Evolutionary conservation across 108 stramenopile species (phyloP).

Genomic region (Heterococcus sp.): DNA sequence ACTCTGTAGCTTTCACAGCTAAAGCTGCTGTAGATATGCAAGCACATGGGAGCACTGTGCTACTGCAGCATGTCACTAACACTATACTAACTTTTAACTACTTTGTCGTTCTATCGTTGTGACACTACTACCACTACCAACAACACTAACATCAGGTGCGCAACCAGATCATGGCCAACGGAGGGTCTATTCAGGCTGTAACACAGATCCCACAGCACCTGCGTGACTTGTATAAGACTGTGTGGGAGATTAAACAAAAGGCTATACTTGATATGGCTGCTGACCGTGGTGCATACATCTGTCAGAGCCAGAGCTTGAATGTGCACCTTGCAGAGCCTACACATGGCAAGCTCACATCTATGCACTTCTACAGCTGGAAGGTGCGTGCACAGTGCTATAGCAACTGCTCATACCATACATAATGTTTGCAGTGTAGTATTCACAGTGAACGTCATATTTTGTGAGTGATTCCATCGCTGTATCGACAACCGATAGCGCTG

Average conservation of each 20-base stretch:
- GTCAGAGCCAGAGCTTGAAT: conserved; percentile 93
- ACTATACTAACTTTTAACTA: too few relatives aligned
- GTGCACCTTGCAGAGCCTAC: conserved; percentile 91
- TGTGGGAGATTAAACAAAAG: conserved; percentile 93
- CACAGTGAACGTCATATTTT: neutral
- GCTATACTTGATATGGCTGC: conserved; percentile 91
- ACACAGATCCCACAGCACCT: conserved; percentile 57
- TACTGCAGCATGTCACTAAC: too few relatives aligned
- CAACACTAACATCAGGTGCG: conserved; percentile 62
- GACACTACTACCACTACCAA: too few relatives aligned
- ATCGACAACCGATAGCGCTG: neutral
- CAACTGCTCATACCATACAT: conserved; percentile 73
- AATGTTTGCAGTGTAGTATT: neutral
- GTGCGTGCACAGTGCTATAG: neutral
- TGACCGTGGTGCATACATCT: conserved; percentile 89
- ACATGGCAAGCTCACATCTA: conserved; percentile 82
- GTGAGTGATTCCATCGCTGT: neutral
- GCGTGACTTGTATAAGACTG: conserved; percentile 93
- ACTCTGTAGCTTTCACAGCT: too few relatives aligned
- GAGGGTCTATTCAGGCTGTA: conserved; percentile 63
- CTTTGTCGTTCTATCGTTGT: too few relatives aligned
- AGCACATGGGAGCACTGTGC: too few relatives aligned
- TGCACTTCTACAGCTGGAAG: conserved; percentile 98
- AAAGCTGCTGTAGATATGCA: too few relatives aligned
- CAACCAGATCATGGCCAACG: conserved; percentile 87